Evolutionary conservation across 2,329 filamentous ascomycete species (phyloP).

Genomic region (Leptodontidium sp.): DNA sequence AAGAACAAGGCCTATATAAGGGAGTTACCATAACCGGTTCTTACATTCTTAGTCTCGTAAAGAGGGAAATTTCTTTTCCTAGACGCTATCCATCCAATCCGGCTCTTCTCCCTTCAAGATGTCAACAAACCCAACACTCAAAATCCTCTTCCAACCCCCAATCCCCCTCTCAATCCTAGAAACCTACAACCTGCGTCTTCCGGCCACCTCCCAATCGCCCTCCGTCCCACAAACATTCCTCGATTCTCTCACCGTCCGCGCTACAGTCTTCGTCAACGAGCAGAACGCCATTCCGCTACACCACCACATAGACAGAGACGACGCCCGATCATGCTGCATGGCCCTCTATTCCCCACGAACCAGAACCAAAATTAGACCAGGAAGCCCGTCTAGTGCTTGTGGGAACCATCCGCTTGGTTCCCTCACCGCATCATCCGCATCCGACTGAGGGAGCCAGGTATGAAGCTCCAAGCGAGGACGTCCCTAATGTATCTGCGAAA

Average conservation of each 20-base stretch:
- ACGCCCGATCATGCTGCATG: slow-evolving; percentile 82
- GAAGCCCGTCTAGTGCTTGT: slow-evolving; percentile 34
- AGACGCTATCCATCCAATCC: background rate
- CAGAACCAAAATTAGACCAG: background rate
- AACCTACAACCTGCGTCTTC: slow-evolving; percentile 26
- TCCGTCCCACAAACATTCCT: slow-evolving; percentile 62
- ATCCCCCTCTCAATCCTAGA: slow-evolving; percentile 16
- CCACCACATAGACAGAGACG: slow-evolving; percentile 81
- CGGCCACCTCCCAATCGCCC: slow-evolving; percentile 19
- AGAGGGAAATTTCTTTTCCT: background rate
- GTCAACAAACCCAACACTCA: background rate
- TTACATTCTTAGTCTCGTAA: background rate
- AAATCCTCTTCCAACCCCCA: slow-evolving; percentile 25
- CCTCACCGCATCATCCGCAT: slow-evolving; percentile 64
- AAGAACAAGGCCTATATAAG: background rate
- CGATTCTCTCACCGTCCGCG: slow-evolving; percentile 67
- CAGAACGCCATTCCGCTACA: slow-evolving; percentile 62
- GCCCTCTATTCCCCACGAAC: slow-evolving; percentile 51
- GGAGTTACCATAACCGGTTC: too few relatives aligned
- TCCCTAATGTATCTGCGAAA: slow-evolving; percentile 5
- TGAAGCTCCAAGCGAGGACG: slow-evolving; percentile 31
- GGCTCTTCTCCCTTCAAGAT: background rate
- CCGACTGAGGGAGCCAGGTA: slow-evolving; percentile 54
- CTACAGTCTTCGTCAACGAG: slow-evolving; percentile 65
- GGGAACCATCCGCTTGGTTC: slow-evolving; percentile 62